Base-by-base conservation (phyloP, 176 grass and related monocot genomes). In the Oryza brachyantha region DNA sequence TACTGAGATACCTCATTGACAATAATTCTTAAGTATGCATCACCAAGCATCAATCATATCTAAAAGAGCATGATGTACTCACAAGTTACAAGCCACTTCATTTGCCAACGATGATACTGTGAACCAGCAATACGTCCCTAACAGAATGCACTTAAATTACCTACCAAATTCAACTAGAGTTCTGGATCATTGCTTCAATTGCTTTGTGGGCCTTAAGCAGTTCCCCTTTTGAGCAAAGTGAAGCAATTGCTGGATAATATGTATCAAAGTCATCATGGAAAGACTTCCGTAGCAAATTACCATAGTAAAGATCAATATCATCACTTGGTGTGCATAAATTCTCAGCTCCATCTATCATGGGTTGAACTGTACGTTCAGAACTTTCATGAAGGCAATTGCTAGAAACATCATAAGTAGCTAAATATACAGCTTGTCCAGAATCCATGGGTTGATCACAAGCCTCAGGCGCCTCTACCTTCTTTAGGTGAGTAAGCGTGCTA, bases 181-280 rank as follows among this genome's bases (percentile, higher is more conserved):
- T 94, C 72, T 35, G 82, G 84, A 97, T 75, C 91, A 97, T 94
- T 79, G 87, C 45, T 81, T 91, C 93, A 75, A 90, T 70, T 71
- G 79, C 85, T 72, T 82, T 83, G 36, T 93, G 87, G 66, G 88
- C 94, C 74, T 89, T 85, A 45, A 89, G 71, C 60, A 89, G 38
- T 29, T 97, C 86, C 61, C 94, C 91, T 89, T 88, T 89, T 2
- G 64, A 83, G 84, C 91, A 97, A 65, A 94, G 86, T 63, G 78
- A 89, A 71, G 81, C 77, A 86, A 97, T 86, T 70, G 72, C 70
- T 29, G 82, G 74, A 79, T 97, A 97, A 74, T 97, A 97, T 62
- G 83, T 81, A n/a, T 92, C 73, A 46, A 97, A 94, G 73, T 94
- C 85, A 41, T 90, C 85, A 46, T 42, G 78, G 41, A 84, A 86